phyloP scores from a whole-genome alignment of 768 basidiomycete species.

The Kondoa subrosea region DNA sequence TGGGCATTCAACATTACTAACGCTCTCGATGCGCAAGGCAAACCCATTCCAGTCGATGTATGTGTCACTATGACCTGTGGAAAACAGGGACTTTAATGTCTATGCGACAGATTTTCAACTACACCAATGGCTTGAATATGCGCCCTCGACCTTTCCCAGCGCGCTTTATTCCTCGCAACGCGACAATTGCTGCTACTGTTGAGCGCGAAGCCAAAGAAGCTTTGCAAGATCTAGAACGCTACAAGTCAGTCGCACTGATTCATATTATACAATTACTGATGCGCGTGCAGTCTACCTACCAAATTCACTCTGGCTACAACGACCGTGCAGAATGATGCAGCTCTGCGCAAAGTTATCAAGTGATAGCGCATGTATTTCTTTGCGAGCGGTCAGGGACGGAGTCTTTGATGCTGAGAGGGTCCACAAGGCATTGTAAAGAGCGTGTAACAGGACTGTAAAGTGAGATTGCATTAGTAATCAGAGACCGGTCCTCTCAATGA shows the following conservation, averaged over 20 bases:
- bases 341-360: not conserved
- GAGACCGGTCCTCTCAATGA: too few relatives aligned
- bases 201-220: not conserved
- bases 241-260: not conserved
- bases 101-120: not conserved
- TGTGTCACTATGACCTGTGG: too few relatives aligned
- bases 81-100: too few relatives aligned
- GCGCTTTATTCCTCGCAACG: not conserved
- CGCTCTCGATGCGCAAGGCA: constrained; percentile 15
- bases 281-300: not conserved
- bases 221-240: not conserved
- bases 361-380: too few relatives aligned
- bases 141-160: not conserved
- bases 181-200: not conserved
- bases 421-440: too few relatives aligned
- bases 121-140: not conserved
- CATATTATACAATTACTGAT: not conserved
- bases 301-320: not conserved
- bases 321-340: not conserved
- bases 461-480: too few relatives aligned
- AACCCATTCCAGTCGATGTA: constrained; percentile 22
- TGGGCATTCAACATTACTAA: constrained; percentile 22
- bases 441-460: too few relatives aligned
- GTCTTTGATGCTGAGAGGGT: not conserved
- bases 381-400: not conserved